These are phyloP conservation scores for Penicillium vulpinum DNA, from an alignment of 2,329 filamentous ascomycete genomes.

Conservation along the genomic window DNA sequence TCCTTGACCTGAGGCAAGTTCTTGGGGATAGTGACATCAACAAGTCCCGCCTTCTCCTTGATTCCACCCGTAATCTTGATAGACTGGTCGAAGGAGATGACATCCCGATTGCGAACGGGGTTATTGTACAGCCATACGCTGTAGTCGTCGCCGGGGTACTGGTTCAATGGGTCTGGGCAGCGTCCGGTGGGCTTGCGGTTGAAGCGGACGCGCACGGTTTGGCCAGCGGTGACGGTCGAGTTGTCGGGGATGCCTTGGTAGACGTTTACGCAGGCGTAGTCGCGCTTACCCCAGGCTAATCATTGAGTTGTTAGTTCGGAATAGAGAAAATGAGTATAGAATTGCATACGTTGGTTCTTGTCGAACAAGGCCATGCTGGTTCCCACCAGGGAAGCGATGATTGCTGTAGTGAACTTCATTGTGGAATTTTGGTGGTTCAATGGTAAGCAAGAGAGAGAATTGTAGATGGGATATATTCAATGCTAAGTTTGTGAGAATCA, in stretches of 20 bases:
- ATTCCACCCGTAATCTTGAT: constrained; percentile 24
- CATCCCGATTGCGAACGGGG: constrained; percentile 25
- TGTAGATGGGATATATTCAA: not conserved
- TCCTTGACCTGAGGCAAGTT: constrained; percentile 28
- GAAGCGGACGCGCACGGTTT: constrained; percentile 27
- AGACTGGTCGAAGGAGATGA: constrained; percentile 21
- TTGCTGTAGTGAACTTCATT: constrained; percentile 33
- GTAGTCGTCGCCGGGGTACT: constrained; percentile 28
- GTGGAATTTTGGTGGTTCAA: not conserved
- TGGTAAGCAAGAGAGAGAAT: not conserved
- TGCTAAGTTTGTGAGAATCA: not conserved
- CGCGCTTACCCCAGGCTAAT: constrained; percentile 37
- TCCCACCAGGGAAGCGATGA: constrained; percentile 27
- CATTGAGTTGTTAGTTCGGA: not conserved
- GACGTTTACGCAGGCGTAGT: constrained; percentile 36
- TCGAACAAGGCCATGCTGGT: constrained; percentile 32
- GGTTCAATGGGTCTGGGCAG: constrained; percentile 23
- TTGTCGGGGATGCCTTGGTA: constrained; percentile 36
- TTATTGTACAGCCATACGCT: constrained; percentile 34
- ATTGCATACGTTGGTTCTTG: constrained; percentile 31
- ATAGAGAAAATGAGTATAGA: not conserved
- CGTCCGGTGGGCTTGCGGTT: constrained; percentile 28
- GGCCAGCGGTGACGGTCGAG: constrained; percentile 29
- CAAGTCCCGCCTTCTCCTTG: constrained; percentile 16
- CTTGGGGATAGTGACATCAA: constrained; percentile 28